phyloP scores from a whole-genome alignment of 768 basidiomycete genomes.

The Tricholoma hemisulphureum region DNA sequence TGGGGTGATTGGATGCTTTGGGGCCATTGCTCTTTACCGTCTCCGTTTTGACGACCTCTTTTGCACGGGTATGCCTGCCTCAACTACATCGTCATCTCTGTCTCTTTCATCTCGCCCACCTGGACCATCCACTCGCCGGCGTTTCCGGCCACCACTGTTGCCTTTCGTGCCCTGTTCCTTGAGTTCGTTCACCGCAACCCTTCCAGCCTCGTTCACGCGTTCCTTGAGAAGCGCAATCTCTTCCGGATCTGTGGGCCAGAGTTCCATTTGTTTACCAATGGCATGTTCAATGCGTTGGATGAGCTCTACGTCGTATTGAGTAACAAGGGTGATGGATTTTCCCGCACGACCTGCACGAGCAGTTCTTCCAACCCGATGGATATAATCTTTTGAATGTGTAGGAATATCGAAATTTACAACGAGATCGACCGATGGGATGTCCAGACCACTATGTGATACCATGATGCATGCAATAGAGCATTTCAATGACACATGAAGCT shows the following conservation, averaged over 20 bases:
- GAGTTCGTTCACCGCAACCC: slow-evolving; percentile 76
- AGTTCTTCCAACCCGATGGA: slow-evolving; percentile 96
- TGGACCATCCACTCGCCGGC: slow-evolving; percentile 43
- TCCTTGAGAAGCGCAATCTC: slow-evolving; percentile 86
- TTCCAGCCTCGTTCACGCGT: slow-evolving; percentile 83
- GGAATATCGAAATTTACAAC: slow-evolving; percentile 99
- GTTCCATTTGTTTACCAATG: slow-evolving; percentile 87
- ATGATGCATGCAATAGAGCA: neutral
- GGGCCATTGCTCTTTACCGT: slow-evolving; percentile 17
- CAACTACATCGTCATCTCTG: slow-evolving; percentile 88
- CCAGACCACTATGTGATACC: slow-evolving; percentile 64
- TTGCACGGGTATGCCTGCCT: slow-evolving; percentile 79
- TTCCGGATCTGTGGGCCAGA: slow-evolving; percentile 84
- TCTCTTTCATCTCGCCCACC: slow-evolving; percentile 74
- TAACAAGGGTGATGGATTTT: slow-evolving; percentile 95
- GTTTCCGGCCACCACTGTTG: slow-evolving; percentile 34
- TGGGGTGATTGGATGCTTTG: slow-evolving; percentile 5
- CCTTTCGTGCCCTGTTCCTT: slow-evolving; percentile 66
- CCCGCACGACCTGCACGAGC: slow-evolving; percentile 97
- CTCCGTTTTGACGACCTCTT: slow-evolving; percentile 55
- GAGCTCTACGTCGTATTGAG: slow-evolving; percentile 97
- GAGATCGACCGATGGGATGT: slow-evolving; percentile 93
- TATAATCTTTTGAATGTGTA: slow-evolving; percentile 98
- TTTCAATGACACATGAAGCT: slow-evolving; percentile 23
- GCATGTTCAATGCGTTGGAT: slow-evolving; percentile 93